Evolutionary conservation across 2,329 filamentous ascomycete species (phyloP), one percentile per base, ranked within the genome.

Genomic region (Fusarium circinatum): DNA sequence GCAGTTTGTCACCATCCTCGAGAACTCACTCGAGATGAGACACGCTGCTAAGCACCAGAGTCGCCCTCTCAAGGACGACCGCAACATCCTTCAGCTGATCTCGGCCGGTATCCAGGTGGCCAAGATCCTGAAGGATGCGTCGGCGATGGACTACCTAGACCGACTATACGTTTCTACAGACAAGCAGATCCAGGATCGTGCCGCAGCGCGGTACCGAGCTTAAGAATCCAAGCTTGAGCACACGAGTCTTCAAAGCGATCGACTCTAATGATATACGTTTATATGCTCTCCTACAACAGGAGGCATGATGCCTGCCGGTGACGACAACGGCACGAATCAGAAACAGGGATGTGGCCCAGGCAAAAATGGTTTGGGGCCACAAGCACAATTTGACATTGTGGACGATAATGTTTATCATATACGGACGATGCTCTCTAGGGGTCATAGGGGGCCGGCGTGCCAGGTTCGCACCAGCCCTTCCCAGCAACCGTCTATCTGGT

Each of bases 1-100:
- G 84, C 94, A 96, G 82, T 91, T 97, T 82, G 93, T 96, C 74
- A 96, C 94, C 47, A 93, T 96, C 36, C 84, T 97, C 77, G 94
- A 97, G 80, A 97, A 96, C 83, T 95, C 93, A 54, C 86, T 97
- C 78, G 94, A 96, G 85, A 95, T 95, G 93, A 89, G 94, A 72
- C 93, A 96, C 82, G 93, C 93, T 67, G 92, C 93, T 55, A 95
- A 94, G 70, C 92, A 95, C 83, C 93, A 95, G 83, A 93, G 91
- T 74, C 89, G 94, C 69, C 93, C 93, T 26, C 87, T 95, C 74
- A 96, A 96, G 85, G 94, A 97, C 85, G 94, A 97, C 83, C 89
- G 94, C 76, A 96, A 96, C 82, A 94, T 97, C 72, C 87, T 97
- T 67, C 94, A 97, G 84, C 88, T 96, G 73, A 94, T 97, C 79